Evolutionary conservation across 2,329 filamentous ascomycete genomes (phyloP).

Genomic region (Claviceps purpurea): DNA sequence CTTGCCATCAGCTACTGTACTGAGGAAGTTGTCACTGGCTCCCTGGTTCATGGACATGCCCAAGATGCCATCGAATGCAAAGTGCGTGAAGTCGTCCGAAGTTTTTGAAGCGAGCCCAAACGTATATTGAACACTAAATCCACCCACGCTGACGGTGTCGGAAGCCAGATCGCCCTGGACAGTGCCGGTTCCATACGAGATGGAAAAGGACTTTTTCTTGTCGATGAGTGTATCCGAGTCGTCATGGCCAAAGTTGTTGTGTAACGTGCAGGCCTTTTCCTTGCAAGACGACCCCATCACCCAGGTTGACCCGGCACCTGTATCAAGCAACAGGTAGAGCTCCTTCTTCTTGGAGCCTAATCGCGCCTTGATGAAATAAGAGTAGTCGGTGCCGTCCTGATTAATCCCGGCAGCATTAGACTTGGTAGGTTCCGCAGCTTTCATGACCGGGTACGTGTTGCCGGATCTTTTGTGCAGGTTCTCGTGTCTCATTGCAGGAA

Average conservation of each 20-base stretch:
- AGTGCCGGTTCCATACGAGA: conserved; percentile 65
- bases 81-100: conserved; percentile 60
- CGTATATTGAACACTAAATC: conserved; percentile 46
- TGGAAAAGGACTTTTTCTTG: conserved; percentile 41
- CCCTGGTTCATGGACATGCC: conserved; percentile 55
- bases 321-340: conserved; percentile 51
- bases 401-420: conserved; percentile 40
- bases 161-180: conserved; percentile 53
- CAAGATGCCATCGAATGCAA: conserved; percentile 79
- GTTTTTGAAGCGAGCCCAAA: conserved; percentile 64
- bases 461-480: conserved; percentile 18
- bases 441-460: conserved; percentile 34
- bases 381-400: conserved; percentile 53
- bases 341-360: conserved; percentile 41
- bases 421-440: conserved; percentile 30
- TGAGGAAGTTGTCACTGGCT: conserved; percentile 52
- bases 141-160: conserved; percentile 56
- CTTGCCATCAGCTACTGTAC: conserved; percentile 42
- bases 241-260: conserved; percentile 53
- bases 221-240: conserved; percentile 52
- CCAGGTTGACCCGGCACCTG: conserved; percentile 64
- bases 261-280: conserved; percentile 50
- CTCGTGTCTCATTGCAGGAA: not conserved
- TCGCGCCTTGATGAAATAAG: conserved; percentile 46
- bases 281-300: conserved; percentile 62